phyloP scores from a whole-genome alignment of 352 stramenopile species.

The Globisporangium cederbergense region DNA sequence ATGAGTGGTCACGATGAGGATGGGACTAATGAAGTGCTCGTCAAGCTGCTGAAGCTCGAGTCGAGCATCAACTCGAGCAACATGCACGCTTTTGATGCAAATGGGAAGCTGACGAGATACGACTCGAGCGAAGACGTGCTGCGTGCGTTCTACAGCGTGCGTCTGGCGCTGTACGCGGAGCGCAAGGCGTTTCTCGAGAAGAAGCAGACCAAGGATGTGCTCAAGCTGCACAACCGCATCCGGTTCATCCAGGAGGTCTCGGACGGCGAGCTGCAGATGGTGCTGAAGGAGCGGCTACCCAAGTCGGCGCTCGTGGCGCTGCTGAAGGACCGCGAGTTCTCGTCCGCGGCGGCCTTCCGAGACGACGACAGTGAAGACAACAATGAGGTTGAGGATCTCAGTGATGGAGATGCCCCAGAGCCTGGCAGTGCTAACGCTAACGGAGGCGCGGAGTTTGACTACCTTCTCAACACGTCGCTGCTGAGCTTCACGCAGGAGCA shows the following conservation, averaged over 20 bases:
- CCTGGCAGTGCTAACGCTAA: background rate
- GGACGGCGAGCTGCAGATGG: constrained; percentile 89
- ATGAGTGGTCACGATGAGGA: constrained; percentile 29
- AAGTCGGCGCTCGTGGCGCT: constrained; percentile 57
- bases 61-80: constrained; percentile 94
- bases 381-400: constrained; percentile 7
- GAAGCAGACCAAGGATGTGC: constrained; percentile 81
- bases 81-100: constrained; percentile 96
- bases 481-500: constrained; percentile 97
- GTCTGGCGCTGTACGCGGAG: constrained; percentile 85
- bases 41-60: constrained; percentile 94
- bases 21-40: constrained; percentile 43
- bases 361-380: constrained; percentile 7
- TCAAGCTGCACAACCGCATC: constrained; percentile 95
- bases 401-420: constrained; percentile 10
- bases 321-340: constrained; percentile 43
- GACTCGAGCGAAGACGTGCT: constrained; percentile 89
- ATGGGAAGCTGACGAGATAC: constrained; percentile 92
- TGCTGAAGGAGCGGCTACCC: constrained; percentile 69
- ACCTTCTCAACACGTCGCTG: constrained; percentile 98
- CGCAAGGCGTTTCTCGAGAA: constrained; percentile 81
- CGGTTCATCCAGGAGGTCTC: constrained; percentile 97
- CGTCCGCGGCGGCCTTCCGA: constrained; percentile 45
- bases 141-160: constrained; percentile 91
- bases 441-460: constrained; percentile 89